Evolutionary conservation across 1,284 basidiomycete species (phyloP).

Genomic region (Vanrija pseudolonga): DNA sequence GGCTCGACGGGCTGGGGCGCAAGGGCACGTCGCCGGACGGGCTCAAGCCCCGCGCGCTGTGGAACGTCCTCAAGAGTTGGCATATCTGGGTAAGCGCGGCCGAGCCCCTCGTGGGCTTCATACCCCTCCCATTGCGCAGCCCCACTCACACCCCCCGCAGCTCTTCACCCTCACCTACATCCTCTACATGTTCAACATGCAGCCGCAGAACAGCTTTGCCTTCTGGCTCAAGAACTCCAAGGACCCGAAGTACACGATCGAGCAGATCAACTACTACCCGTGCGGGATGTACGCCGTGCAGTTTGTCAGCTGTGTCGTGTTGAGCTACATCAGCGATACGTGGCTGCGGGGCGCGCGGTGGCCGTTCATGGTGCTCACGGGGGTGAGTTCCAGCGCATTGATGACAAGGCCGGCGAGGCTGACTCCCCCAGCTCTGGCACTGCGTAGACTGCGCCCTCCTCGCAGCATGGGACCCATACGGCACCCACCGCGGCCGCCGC

Average conservation of each 20-base stretch:
- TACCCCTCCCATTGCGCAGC: too few relatives aligned
- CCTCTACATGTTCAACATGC: not conserved
- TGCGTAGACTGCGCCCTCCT: slow-evolving; percentile 13
- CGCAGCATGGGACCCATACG: slow-evolving; percentile 16
- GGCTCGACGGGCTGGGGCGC: slow-evolving; percentile 9
- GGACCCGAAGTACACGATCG: slow-evolving; percentile 12
- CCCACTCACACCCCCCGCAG: not conserved
- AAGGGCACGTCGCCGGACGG: not conserved
- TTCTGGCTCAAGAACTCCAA: slow-evolving; percentile 6
- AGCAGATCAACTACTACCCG: slow-evolving; percentile 22
- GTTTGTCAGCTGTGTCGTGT: slow-evolving; percentile 19
- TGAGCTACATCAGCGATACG: slow-evolving; percentile 10
- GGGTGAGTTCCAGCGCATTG: too few relatives aligned
- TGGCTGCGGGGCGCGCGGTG: not conserved
- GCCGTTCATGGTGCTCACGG: not conserved
- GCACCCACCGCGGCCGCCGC: slow-evolving; percentile 5
- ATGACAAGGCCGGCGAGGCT: too few relatives aligned
- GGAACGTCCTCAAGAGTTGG: not conserved
- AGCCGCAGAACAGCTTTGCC: slow-evolving; percentile 1
- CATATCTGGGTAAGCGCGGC: not conserved
- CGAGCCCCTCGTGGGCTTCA: too few relatives aligned
- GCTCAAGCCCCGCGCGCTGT: not conserved
- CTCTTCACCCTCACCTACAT: not conserved
- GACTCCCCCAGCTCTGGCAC: too few relatives aligned
- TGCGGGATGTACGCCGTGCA: slow-evolving; percentile 20